Percentiles rank a stretch among this genome's conserved stretches.
These are phyloP conservation scores for Erigeron philadelphicus DNA, from an alignment of 140 eudicot species.

Conservation along the genomic window DNA sequence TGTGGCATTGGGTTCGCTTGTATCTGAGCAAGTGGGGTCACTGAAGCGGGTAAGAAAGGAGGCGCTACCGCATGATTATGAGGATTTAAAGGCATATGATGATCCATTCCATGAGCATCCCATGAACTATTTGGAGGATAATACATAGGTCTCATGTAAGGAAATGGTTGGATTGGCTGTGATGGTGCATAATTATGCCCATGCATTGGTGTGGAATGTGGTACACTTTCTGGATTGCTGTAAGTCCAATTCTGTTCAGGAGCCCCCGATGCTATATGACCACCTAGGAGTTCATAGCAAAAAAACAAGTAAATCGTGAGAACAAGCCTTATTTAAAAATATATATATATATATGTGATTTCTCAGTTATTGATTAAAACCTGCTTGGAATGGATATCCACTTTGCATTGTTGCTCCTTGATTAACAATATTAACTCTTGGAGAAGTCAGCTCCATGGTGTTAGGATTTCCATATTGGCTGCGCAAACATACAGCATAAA, in stretches of 20 bases:
- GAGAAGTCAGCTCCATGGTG: constrained; percentile 58
- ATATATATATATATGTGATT: neutral
- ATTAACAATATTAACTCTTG: constrained; percentile 50
- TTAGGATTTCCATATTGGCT: constrained; percentile 42
- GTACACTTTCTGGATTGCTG: constrained; percentile 40
- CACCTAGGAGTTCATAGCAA: constrained; percentile 28
- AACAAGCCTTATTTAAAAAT: neutral
- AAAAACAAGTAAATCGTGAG: neutral
- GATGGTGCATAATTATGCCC: constrained; percentile 52
- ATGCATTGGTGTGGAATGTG: constrained; percentile 44
- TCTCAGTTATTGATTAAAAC: constrained; percentile 17
- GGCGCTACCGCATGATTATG: constrained; percentile 47
- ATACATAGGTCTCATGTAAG: constrained; percentile 58
- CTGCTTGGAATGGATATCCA: constrained; percentile 49
- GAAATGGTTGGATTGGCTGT: constrained; percentile 54
- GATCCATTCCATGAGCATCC: constrained; percentile 59
- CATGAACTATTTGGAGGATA: constrained; percentile 64
- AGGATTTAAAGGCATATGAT: constrained; percentile 42
- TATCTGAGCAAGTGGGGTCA: constrained; percentile 75
- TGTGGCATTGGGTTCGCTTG: constrained; percentile 55
- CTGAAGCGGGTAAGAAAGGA: constrained; percentile 78
- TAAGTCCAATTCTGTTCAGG: constrained; percentile 61
- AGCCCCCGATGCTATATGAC: constrained; percentile 36
- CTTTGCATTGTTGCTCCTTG: constrained; percentile 44
- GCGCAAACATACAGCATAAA: constrained; percentile 32